Percentiles rank a stretch among this genome's conserved stretches.
Conservation (phyloP, 106 monocot genomes). For the Amphibolis antarctica region DNA sequence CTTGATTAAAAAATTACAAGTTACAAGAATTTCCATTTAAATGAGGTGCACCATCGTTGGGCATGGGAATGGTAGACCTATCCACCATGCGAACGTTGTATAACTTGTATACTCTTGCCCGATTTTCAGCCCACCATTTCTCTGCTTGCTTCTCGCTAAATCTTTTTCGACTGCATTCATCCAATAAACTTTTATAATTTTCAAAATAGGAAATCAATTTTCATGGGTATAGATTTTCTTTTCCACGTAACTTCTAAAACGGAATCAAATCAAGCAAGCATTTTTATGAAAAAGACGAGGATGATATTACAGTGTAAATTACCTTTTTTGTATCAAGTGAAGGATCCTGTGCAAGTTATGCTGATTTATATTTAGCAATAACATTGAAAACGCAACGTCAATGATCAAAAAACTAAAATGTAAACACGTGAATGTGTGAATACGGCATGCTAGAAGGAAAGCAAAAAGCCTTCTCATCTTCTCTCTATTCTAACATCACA, state of each 20-base stretch:
- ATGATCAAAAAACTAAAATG: no score
- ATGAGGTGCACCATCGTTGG: conserved; percentile 25
- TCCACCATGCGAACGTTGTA: conserved; percentile 82
- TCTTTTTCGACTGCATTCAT: conserved; percentile 65
- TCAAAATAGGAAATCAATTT: not conserved
- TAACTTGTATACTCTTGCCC: conserved; percentile 65
- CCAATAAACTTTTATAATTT: not conserved
- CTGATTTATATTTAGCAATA: no score
- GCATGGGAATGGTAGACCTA: conserved; percentile 30
- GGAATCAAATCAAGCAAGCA: not conserved
- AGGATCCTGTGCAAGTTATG: no score
- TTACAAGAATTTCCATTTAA: conserved; percentile 8
- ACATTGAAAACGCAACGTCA: no score
- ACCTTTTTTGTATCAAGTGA: not conserved
- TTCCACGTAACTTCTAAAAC: not conserved
- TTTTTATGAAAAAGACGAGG: not conserved
- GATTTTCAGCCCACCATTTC: conserved; percentile 96
- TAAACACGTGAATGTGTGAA: no score
- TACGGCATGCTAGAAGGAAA: no score
- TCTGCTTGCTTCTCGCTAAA: conserved; percentile 96
- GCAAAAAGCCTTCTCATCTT: no score
- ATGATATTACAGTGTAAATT: not conserved
- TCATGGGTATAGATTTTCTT: not conserved
- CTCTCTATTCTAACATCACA: no score
- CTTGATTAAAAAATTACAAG: not conserved